These are phyloP conservation scores for Oryza punctata DNA, from an alignment of 176 grass and related monocot species.

Conservation along the genomic window DNA sequence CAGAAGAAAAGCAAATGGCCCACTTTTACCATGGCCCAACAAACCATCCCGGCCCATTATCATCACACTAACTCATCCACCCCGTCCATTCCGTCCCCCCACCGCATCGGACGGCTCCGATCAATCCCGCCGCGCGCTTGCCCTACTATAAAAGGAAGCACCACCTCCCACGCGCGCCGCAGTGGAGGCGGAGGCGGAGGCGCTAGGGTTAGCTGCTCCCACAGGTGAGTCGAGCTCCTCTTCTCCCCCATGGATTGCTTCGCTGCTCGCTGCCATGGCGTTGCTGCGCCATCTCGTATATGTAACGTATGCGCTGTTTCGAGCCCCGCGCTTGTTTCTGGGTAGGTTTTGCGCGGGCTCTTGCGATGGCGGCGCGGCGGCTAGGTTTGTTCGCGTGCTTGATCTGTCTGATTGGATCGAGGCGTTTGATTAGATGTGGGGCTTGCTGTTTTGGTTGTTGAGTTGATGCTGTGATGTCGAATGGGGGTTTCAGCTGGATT, in stretches of 20 bases:
- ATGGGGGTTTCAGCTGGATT: background rate
- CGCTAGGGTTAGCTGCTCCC: conserved; percentile 21
- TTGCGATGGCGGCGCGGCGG: background rate
- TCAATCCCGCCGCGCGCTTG: background rate
- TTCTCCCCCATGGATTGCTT: background rate
- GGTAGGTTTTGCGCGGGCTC: background rate
- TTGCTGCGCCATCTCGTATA: background rate
- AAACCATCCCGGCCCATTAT: background rate
- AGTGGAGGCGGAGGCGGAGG: conserved; percentile 19
- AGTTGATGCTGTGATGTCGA: background rate
- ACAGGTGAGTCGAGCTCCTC: conserved; percentile 5
- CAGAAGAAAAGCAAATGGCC: background rate
- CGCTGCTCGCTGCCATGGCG: background rate
- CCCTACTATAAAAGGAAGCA: background rate
- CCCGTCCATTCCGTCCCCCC: background rate
- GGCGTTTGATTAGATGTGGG: background rate
- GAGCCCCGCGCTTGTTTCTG: background rate
- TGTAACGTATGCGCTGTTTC: background rate
- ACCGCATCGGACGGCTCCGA: background rate
- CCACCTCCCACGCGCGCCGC: background rate
- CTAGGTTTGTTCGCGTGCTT: background rate
- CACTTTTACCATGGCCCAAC: background rate
- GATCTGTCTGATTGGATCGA: background rate
- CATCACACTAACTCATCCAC: background rate
- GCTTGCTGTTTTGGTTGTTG: background rate